phyloP scores from a whole-genome alignment of 768 basidiomycete genomes.

The Paxillus rubicundulus region DNA sequence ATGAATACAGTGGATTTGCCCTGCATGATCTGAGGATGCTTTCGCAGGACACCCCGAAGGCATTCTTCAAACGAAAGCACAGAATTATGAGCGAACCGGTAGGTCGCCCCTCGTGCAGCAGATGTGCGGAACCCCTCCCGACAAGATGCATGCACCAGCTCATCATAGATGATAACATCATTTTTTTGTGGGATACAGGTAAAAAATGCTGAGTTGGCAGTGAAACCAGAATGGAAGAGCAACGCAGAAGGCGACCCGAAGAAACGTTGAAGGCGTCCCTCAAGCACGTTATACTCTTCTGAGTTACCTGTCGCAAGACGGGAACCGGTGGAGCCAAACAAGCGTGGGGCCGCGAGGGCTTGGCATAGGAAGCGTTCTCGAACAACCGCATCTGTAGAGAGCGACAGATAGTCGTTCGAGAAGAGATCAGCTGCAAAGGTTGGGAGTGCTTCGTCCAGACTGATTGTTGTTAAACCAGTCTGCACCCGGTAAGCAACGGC shows the following conservation, averaged over 20 bases:
- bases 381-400: constrained; percentile 22
- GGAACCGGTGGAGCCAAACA: constrained; percentile 51
- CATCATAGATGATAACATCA: constrained; percentile 53
- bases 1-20: constrained; percentile 42
- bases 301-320: constrained; percentile 45
- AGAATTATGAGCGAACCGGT: constrained; percentile 48
- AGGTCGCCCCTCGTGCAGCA: constrained; percentile 15
- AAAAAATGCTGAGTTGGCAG: constrained; percentile 52
- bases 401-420: no score
- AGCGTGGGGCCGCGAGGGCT: constrained; percentile 16
- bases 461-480: constrained; percentile 9
- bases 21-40: constrained; percentile 17
- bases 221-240: constrained; percentile 52
- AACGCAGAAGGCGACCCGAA: constrained; percentile 40
- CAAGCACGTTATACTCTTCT: constrained; percentile 11
- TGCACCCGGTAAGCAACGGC: constrained; percentile 6
- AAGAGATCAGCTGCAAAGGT: no score
- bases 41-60: constrained; percentile 26
- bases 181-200: constrained; percentile 40
- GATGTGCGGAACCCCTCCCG: constrained; percentile 50
- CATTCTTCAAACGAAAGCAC: constrained; percentile 29
- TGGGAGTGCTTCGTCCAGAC: no score
- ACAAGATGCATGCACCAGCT: constrained; percentile 49
- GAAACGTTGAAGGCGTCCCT: constrained; percentile 9
- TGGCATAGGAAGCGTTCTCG: constrained; percentile 32